Evolutionary conservation across 2,329 filamentous ascomycete genomes (phyloP).

Genomic region (Aspergillus texensis): DNA sequence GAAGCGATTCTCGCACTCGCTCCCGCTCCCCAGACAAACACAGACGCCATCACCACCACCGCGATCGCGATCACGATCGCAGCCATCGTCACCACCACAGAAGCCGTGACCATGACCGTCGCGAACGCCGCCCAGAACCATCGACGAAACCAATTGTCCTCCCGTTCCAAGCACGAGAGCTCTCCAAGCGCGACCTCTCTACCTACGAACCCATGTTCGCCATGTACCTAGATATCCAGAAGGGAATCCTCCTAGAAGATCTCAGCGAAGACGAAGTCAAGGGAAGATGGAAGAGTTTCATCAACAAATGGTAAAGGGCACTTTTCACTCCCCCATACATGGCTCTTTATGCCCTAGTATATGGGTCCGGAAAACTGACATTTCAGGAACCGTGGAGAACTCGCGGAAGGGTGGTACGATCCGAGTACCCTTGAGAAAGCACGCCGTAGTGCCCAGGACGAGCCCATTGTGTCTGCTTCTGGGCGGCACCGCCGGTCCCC

Average conservation of each 20-base stretch:
- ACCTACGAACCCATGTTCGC: slow-evolving; percentile 73
- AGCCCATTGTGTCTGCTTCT: neutral
- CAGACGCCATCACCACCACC: slow-evolving; percentile 28
- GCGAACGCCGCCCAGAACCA: slow-evolving; percentile 8
- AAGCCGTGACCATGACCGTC: slow-evolving; percentile 16
- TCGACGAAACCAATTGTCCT: slow-evolving; percentile 45
- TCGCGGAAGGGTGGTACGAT: slow-evolving; percentile 93
- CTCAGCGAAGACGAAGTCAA: slow-evolving; percentile 74
- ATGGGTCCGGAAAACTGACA: slow-evolving; percentile 45
- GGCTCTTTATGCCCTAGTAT: slow-evolving; percentile 7
- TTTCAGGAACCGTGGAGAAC: slow-evolving; percentile 76
- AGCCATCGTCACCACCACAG: slow-evolving; percentile 8
- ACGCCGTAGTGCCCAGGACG: slow-evolving; percentile 32
- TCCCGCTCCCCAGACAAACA: slow-evolving; percentile 41
- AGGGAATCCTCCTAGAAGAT: slow-evolving; percentile 68
- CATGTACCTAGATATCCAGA: slow-evolving; percentile 86
- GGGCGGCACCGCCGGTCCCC: slow-evolving; percentile 23
- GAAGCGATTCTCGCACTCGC: slow-evolving; percentile 31
- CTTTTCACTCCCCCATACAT: neutral
- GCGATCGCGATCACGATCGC: slow-evolving; percentile 17
- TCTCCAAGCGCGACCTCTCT: slow-evolving; percentile 70
- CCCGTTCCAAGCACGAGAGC: slow-evolving; percentile 66
- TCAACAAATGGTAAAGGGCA: slow-evolving; percentile 73
- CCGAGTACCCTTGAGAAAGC: slow-evolving; percentile 67
- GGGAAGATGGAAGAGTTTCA: slow-evolving; percentile 92